These are phyloP conservation scores for Populus simonii DNA, from an alignment of 345 rosid species.

Conservation along the genomic window DNA sequence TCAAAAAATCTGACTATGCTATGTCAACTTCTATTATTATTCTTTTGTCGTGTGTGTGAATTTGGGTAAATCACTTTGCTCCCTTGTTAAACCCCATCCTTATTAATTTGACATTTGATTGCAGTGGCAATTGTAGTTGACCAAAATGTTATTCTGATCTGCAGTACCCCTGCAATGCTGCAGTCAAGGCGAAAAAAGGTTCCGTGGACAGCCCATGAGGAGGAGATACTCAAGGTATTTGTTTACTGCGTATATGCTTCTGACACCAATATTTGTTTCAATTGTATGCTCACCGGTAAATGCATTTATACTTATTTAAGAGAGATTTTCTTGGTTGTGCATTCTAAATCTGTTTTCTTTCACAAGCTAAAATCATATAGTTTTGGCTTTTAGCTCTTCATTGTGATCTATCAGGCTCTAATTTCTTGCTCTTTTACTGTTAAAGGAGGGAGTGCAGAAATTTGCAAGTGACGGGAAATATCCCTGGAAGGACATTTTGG, in stretches of 20 bases:
- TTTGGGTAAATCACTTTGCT: neutral
- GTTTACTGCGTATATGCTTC: neutral
- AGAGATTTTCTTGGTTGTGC: neutral
- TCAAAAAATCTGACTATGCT: neutral
- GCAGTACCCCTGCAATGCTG: conserved; percentile 32
- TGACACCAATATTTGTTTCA: neutral
- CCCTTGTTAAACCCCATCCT: neutral
- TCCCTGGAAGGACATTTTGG: conserved; percentile 44
- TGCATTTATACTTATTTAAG: neutral
- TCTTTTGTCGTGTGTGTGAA: neutral
- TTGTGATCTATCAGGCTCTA: neutral
- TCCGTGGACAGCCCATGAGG: conserved; percentile 43
- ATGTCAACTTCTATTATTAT: neutral
- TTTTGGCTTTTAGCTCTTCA: neutral
- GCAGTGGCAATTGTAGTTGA: neutral
- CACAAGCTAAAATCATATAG: neutral
- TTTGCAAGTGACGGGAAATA: conserved; percentile 25
- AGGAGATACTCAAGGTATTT: conserved; percentile 42
- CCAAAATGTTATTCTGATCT: conserved; percentile 1
- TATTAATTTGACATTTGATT: neutral
- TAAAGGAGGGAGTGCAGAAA: conserved; percentile 39
- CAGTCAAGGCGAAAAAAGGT: conserved; percentile 34
- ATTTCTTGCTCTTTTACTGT: neutral
- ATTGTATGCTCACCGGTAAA: neutral
- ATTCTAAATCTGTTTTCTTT: neutral